Percentiles rank a stretch among this genome's conserved stretches.
These are phyloP conservation scores for Athelia psychrophila DNA, from an alignment of 1,284 basidiomycete genomes.

Conservation along the genomic window DNA sequence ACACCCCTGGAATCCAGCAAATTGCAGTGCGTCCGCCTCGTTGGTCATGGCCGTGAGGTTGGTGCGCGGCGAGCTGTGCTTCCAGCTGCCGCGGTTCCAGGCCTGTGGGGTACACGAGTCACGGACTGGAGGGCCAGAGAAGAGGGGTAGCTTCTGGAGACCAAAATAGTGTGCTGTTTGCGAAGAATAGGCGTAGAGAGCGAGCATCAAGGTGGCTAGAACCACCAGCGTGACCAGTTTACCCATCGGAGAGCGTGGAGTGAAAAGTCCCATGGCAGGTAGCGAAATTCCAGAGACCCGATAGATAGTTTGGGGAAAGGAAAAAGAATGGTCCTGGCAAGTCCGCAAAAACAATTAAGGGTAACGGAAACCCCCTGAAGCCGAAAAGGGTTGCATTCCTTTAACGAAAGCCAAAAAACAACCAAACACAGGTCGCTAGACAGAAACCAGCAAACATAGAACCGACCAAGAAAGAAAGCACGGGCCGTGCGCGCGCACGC, in stretches of 20 bases:
- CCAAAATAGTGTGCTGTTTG: not conserved
- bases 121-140: not conserved
- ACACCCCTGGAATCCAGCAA: slow-evolving; percentile 57
- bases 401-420: no score
- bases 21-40: slow-evolving; percentile 40
- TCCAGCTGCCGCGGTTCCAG: slow-evolving; percentile 44
- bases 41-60: slow-evolving; percentile 31
- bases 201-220: not conserved
- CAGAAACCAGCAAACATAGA: no score
- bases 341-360: no score
- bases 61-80: slow-evolving; percentile 26
- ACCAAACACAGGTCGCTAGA: no score
- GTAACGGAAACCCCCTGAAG: no score
- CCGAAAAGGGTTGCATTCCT: no score
- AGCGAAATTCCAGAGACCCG: no score
- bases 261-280: not conserved
- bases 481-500: no score
- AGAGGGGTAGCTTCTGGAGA: not conserved
- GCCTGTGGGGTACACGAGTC: slow-evolving; percentile 37
- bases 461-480: no score
- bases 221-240: not conserved
- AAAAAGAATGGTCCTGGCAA: no score
- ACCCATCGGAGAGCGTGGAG: not conserved
- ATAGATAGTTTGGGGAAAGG: no score
- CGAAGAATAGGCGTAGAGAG: not conserved